A percentile compares a stretch with the other conserved stretches of the same genome.
Conservation (phyloP, 768 basidiomycete genomes). For the Leucosporidium scottii region DNA sequence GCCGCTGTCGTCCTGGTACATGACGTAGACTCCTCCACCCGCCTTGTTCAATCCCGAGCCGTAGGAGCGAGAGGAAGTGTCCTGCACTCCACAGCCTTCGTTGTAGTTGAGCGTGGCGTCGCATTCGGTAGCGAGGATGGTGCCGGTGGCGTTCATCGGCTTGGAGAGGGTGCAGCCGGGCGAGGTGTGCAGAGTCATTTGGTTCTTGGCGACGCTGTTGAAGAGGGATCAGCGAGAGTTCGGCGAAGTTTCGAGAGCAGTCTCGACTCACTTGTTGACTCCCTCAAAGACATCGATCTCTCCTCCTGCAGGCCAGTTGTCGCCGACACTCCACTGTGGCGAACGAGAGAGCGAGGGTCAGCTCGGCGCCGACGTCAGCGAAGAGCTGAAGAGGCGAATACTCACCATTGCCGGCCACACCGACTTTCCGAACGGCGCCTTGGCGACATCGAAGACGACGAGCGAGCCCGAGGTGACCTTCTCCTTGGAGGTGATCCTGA, state of each 20-base stretch:
- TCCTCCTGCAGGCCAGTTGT: constrained; percentile 30
- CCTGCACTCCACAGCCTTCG: constrained; percentile 11
- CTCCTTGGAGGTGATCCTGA: constrained; percentile 34
- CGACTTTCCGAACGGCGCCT: constrained; percentile 51
- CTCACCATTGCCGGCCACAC: constrained; percentile 21
- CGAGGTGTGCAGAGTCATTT: constrained; percentile 68
- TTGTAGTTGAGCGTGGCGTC: constrained; percentile 7
- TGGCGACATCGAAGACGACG: constrained; percentile 34
- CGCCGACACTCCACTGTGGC: constrained; percentile 12
- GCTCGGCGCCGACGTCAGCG: too few species aligned
- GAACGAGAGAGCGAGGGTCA: too few species aligned
- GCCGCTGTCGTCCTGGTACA: constrained; percentile 44
- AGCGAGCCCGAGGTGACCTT: constrained; percentile 23
- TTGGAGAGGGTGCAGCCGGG: constrained; percentile 38
- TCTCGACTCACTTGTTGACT: constrained; percentile 8
- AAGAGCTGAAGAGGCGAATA: not conserved
- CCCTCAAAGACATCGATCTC: constrained; percentile 78
- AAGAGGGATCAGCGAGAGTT: not conserved
- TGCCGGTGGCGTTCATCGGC: constrained; percentile 31
- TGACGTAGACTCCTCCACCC: constrained; percentile 50
- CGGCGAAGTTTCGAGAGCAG: not conserved
- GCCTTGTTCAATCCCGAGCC: constrained; percentile 47
- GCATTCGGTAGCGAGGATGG: constrained; percentile 6
- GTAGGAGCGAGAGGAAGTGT: constrained; percentile 39
- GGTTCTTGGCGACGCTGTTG: constrained; percentile 52